A percentile compares a stretch with the other conserved stretches of the same genome.
These are phyloP conservation scores for Geosmithia flava DNA, from an alignment of 2,329 filamentous ascomycete genomes.

Conservation along the genomic window DNA sequence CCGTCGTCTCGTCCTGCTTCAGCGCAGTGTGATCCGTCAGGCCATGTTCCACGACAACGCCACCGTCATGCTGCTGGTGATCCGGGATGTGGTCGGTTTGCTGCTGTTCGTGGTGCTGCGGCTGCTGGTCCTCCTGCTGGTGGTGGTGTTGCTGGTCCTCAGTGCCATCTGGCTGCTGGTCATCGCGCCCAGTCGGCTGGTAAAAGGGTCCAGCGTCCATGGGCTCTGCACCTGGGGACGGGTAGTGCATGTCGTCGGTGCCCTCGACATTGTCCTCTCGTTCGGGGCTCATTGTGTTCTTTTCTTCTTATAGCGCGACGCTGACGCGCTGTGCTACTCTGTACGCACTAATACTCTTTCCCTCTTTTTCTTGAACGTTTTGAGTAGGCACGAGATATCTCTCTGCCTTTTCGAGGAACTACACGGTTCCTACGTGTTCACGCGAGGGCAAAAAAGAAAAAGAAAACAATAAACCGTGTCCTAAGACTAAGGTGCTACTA, in stretches of 20 bases:
- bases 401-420: not conserved
- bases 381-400: not conserved
- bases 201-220: conserved; percentile 32
- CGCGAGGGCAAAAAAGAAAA: too few relatives aligned
- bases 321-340: not conserved
- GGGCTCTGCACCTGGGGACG: conserved; percentile 30
- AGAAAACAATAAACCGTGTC: not conserved
- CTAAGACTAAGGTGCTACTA: not conserved
- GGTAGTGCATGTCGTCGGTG: conserved; percentile 27
- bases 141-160: conserved; percentile 6
- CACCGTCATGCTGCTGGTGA: conserved; percentile 1
- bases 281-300: conserved; percentile 15
- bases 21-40: conserved; percentile 6
- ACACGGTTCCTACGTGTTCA: too few relatives aligned
- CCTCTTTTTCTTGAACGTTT: not conserved
- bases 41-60: conserved; percentile 11
- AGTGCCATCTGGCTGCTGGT: conserved; percentile 15
- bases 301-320: too few relatives aligned
- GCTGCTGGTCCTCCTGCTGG: conserved; percentile 3
- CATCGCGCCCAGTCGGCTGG: conserved; percentile 22
- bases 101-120: conserved; percentile 6
- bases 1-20: conserved; percentile 6
- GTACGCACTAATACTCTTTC: not conserved
- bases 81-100: not conserved
- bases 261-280: conserved; percentile 22